These are phyloP conservation scores for Aspergillus clavatus DNA, from an alignment of 2,329 filamentous ascomycete species.

Conservation along the genomic window DNA sequence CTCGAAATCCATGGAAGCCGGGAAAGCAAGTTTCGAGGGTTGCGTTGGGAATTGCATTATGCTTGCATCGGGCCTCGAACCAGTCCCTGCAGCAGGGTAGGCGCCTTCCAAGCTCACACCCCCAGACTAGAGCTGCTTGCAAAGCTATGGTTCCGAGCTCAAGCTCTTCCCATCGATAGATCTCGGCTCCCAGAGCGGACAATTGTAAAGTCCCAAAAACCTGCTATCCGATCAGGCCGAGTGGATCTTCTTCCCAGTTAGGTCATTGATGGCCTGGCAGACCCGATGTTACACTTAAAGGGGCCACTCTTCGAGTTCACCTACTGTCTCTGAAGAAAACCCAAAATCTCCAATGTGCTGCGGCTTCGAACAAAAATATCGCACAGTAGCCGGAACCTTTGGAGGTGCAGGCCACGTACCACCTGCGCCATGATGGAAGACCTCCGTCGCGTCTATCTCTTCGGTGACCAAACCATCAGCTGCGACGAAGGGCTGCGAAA, in stretches of 20 bases:
- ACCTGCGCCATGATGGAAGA: conserved; percentile 24
- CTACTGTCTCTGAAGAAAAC: not conserved
- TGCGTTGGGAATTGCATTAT: not conserved
- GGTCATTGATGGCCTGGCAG: not conserved
- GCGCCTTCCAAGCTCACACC: not conserved
- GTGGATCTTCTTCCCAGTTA: not conserved
- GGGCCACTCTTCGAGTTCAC: not conserved
- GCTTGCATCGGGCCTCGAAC: not conserved
- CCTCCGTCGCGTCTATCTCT: conserved; percentile 39
- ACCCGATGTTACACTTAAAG: not conserved
- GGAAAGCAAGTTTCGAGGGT: not conserved
- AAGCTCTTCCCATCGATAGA: not conserved
- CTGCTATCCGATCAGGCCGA: not conserved
- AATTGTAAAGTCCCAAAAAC: not conserved
- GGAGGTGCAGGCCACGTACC: conserved; percentile 7
- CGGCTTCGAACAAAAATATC: not conserved
- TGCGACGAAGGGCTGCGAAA: conserved; percentile 40
- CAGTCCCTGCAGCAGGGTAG: not conserved
- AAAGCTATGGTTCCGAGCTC: not conserved
- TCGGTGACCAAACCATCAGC: conserved; percentile 45
- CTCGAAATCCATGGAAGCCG: not conserved
- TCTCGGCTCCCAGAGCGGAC: not conserved
- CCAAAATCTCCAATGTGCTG: not conserved
- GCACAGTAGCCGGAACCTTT: not conserved
- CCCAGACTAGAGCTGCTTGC: not conserved